A percentile compares a stretch with the other conserved stretches of the same genome.
Conservation (phyloP, 495 filamentous ascomycete species). For the Clohesyomyces aquaticus region DNA sequence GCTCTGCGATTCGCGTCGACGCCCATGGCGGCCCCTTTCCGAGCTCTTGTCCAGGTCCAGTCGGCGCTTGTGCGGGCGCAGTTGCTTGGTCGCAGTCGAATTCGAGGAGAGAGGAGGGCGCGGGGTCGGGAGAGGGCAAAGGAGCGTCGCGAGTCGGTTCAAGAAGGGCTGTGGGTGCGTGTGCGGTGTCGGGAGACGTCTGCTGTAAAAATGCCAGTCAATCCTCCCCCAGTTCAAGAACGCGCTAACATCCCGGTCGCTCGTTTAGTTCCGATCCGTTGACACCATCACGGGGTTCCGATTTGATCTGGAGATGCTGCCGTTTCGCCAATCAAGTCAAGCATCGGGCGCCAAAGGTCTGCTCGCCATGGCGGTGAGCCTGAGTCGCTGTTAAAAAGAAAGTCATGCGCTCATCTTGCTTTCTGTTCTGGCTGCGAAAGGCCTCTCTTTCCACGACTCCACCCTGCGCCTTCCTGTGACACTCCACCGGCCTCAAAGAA, state of each 20-base stretch:
- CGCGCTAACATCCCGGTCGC: conserved; percentile 1
- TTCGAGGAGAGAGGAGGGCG: background rate
- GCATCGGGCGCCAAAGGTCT: background rate
- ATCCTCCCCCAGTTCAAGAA: background rate
- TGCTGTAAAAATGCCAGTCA: background rate
- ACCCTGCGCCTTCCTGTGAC: too few species aligned
- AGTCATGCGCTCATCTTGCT: background rate
- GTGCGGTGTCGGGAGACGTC: background rate
- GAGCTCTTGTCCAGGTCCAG: background rate
- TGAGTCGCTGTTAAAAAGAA: background rate
- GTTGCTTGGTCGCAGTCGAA: background rate
- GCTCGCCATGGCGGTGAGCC: background rate
- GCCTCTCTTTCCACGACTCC: too few species aligned
- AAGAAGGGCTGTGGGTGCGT: background rate
- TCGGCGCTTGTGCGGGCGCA: background rate
- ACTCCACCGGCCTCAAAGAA: too few species aligned
- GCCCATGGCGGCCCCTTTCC: conserved; percentile 31
- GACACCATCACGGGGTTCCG: background rate
- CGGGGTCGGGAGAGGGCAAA: background rate
- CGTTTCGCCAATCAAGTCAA: background rate
- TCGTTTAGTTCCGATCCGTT: background rate
- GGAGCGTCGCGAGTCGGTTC: conserved; percentile 21
- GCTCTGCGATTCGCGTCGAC: conserved; percentile 31
- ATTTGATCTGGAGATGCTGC: background rate
- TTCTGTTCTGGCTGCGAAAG: too few species aligned